Evolutionary conservation across 225 moss, liverwort and hornwort genomes (phyloP).

Genomic region (Pseudoscleropodium purum): DNA sequence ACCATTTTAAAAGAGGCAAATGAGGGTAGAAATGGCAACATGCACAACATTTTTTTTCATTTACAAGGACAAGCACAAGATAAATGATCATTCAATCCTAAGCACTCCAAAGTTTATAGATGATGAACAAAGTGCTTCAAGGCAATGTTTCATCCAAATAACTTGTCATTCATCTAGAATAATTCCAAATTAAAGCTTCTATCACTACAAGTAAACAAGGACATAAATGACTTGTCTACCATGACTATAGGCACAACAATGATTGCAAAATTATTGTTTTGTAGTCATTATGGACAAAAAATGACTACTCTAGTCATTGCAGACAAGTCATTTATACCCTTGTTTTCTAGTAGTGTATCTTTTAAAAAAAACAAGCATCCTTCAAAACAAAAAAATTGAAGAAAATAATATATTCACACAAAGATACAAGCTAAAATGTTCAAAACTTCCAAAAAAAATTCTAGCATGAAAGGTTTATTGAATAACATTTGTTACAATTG

Average conservation of each 20-base stretch:
- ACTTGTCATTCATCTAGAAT: background rate
- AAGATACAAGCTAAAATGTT: background rate
- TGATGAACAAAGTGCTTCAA: background rate
- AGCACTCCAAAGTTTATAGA: background rate
- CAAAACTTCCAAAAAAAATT: background rate
- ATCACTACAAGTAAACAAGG: too few species aligned
- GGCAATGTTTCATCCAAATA: background rate
- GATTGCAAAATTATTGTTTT: too few species aligned
- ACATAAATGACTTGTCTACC: too few species aligned
- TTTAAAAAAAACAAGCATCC: background rate
- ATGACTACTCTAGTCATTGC: too few species aligned
- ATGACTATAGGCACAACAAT: too few species aligned
- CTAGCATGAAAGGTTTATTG: background rate
- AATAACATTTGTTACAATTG: background rate
- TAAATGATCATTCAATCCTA: background rate
- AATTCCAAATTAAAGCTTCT: background rate
- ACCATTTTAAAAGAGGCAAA: background rate
- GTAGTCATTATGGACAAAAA: too few species aligned
- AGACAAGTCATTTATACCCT: too few species aligned
- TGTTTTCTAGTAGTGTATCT: too few species aligned
- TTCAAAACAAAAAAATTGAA: background rate
- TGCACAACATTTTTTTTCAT: background rate
- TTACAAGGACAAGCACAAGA: background rate
- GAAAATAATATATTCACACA: background rate
- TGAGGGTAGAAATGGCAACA: background rate